Evolutionary conservation across 176 grass and related monocot genomes (phyloP).

Genomic region (Cocos nucifera): DNA sequence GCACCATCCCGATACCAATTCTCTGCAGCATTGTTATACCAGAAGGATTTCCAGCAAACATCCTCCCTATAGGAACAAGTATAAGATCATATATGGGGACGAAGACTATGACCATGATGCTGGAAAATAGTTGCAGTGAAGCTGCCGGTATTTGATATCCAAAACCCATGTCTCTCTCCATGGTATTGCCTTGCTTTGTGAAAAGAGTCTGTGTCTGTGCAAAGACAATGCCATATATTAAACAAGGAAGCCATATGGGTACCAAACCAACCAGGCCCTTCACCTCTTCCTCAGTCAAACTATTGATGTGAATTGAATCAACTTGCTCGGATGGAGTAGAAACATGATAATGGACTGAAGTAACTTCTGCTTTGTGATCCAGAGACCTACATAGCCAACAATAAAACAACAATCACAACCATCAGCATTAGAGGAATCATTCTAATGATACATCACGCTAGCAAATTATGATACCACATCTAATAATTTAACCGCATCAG

Average conservation of each 20-base stretch:
- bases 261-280: background rate
- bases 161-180: conserved; percentile 31
- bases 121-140: conserved; percentile 13
- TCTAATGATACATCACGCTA: background rate
- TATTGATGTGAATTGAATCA: too few relatives aligned
- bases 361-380: background rate
- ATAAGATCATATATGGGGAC: conserved; percentile 36
- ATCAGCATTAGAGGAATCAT: too few relatives aligned
- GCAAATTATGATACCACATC: background rate
- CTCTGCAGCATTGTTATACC: conserved; percentile 53
- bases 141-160: conserved; percentile 28
- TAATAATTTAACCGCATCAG: background rate
- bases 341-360: background rate
- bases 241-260: conserved; percentile 3
- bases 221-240: conserved; percentile 9
- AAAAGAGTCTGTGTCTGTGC: conserved; percentile 30
- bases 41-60: conserved; percentile 11
- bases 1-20: conserved; percentile 23
- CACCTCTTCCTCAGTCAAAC: conserved; percentile 4
- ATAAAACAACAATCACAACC: too few relatives aligned
- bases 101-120: conserved; percentile 19
- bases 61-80: conserved; percentile 25
- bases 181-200: conserved; percentile 33
- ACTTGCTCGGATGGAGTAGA: too few relatives aligned
- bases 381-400: background rate